These are phyloP conservation scores for Penicillium hordei DNA, from an alignment of 2,329 filamentous ascomycete genomes.

Conservation along the genomic window DNA sequence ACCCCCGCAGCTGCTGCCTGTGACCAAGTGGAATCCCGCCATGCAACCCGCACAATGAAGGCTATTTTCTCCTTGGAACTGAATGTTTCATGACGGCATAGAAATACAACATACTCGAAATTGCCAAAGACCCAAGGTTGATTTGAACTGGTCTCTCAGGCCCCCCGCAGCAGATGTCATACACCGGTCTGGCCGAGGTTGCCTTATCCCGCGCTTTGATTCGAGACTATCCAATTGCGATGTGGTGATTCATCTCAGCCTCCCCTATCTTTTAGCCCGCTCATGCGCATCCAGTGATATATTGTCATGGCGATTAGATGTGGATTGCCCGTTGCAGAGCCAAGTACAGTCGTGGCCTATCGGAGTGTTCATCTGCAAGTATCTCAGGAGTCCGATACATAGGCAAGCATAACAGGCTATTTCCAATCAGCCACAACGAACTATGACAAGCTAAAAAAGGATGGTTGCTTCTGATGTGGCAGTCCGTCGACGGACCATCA, in stretches of 20 bases:
- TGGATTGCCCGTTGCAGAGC: slow-evolving; percentile 8
- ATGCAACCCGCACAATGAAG: background rate
- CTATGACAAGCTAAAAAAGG: slow-evolving; percentile 12
- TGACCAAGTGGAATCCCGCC: slow-evolving; percentile 12
- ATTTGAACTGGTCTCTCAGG: background rate
- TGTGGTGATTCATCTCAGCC: slow-evolving; percentile 1
- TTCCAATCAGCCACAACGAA: slow-evolving; percentile 13
- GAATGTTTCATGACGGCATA: slow-evolving; percentile 2
- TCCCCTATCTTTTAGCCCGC: slow-evolving; percentile 3
- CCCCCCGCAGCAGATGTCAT: background rate
- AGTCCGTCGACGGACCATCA: slow-evolving; percentile 19
- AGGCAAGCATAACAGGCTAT: slow-evolving; percentile 11
- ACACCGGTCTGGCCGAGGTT: background rate
- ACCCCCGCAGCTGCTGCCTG: slow-evolving; percentile 16
- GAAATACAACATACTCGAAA: background rate
- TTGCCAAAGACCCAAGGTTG: background rate
- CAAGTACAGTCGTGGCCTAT: slow-evolving; percentile 17
- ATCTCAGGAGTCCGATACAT: slow-evolving; percentile 21
- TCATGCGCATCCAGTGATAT: slow-evolving; percentile 10
- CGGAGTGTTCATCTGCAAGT: slow-evolving; percentile 4
- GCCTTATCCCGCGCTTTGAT: background rate
- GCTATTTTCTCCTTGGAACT: background rate
- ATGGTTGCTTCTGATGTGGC: slow-evolving; percentile 36
- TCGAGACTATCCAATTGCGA: slow-evolving; percentile 17
- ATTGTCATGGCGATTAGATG: slow-evolving; percentile 8